Evolutionary conservation across 352 stramenopile genomes (phyloP).

Genomic region (Phytophthora citricola): DNA sequence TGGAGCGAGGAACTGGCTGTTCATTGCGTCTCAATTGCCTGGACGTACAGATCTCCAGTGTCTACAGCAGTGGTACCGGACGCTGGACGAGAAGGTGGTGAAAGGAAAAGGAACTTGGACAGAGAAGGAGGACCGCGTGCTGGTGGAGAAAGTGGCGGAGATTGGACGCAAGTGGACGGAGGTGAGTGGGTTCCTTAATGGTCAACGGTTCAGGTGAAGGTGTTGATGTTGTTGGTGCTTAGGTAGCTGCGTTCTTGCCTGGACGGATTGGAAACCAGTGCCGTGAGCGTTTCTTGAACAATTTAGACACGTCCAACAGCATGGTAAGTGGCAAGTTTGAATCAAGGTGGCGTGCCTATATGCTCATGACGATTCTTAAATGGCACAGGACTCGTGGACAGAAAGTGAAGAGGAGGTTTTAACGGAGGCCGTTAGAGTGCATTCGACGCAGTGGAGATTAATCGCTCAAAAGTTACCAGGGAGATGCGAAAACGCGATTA

Average conservation of each 20-base stretch:
- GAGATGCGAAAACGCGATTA: constrained; percentile 66
- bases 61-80: constrained; percentile 78
- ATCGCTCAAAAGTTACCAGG: constrained; percentile 58
- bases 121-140: constrained; percentile 46
- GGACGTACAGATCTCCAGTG: constrained; percentile 78
- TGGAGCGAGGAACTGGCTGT: constrained; percentile 72
- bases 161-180: constrained; percentile 67
- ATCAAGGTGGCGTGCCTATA: neutral
- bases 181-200: constrained; percentile 26
- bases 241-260: constrained; percentile 68
- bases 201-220: neutral
- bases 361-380: neutral
- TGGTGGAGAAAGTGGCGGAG: constrained; percentile 50
- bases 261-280: constrained; percentile 74
- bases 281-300: constrained; percentile 74
- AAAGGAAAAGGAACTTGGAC: constrained; percentile 75
- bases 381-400: constrained; percentile 57
- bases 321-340: constrained; percentile 33
- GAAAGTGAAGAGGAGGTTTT: constrained; percentile 52
- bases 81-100: constrained; percentile 52
- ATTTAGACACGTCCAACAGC: constrained; percentile 54
- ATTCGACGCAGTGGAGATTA: constrained; percentile 52
- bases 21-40: constrained; percentile 74
- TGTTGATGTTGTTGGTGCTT: constrained; percentile 4
- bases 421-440: constrained; percentile 15